Base-by-base conservation (phyloP, 768 basidiomycete species). In the Podaxis pistillaris region DNA sequence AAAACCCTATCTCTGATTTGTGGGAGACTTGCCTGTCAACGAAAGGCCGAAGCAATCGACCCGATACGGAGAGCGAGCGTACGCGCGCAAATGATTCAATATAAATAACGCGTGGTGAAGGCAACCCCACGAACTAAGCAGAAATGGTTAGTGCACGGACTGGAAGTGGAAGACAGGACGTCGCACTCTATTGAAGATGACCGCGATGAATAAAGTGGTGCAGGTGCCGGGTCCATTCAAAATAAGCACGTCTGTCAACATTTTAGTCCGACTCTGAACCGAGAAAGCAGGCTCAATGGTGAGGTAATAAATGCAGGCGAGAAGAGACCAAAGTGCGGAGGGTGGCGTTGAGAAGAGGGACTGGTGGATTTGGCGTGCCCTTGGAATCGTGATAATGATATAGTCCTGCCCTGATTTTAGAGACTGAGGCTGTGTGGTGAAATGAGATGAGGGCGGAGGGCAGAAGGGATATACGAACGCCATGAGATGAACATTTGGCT, bases 201-300 rank as follows among this genome's bases (percentile, higher is more conserved):
- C 82, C 0, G 90, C 86, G 15, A 83, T 63, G 62, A 90, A 93
- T 5, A 98, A 79, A 4, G 89, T 78, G 37, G 96, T 86, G 71
- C 93, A 96, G 5, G 96, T 98, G 15, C 97, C 96, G 0, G 97
- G 97, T 1, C 97, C 97, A 73, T 98, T 98, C 30, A 98, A 74
- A 56, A 99, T 76, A 54, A 99, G 78, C 30, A 93, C 76, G 62
- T 98, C 94, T 28, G 87, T 83, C 8, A 86, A 62, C 24, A 62
- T 40, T 28, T 50, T 56, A 47, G 44, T 37, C 46, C 40, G 61
- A 7, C 8, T 50, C 22, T 40, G 61, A n/a, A 38, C 30, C 54
- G 54, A 56, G 24, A 62, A 28, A 41, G 49, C 11, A 1, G 90
- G 90, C 1, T 69, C 63, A 37, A 92, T 51, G 0, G 84, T 81